These are phyloP conservation scores for Globisporangium sylvaticum DNA, from an alignment of 352 stramenopile genomes.

Conservation along the genomic window DNA sequence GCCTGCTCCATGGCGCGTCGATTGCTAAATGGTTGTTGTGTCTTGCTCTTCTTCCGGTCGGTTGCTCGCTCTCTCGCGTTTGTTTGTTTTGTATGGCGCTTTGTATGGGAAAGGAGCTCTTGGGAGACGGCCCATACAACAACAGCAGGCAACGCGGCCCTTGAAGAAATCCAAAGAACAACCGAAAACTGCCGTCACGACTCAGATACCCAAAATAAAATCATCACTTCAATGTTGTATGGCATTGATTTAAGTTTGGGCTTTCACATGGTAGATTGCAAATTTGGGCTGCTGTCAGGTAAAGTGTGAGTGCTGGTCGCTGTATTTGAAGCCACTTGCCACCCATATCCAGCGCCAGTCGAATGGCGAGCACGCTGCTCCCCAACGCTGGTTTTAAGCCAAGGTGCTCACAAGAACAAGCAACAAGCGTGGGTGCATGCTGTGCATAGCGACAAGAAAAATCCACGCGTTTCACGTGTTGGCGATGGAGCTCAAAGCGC, in stretches of 20 bases:
- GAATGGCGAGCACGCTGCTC: neutral
- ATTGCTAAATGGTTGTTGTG: slow-evolving; percentile 4
- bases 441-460: slow-evolving; percentile 5
- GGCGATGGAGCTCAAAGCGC: no score
- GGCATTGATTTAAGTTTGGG: neutral
- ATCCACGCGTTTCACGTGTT: neutral
- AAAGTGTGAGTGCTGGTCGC: slow-evolving; percentile 5
- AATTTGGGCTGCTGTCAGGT: neutral
- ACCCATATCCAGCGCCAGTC: neutral
- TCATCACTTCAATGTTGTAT: neutral
- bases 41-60: neutral
- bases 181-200: neutral
- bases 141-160: neutral
- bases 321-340: neutral
- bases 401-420: slow-evolving; percentile 4
- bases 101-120: neutral
- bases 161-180: slow-evolving; percentile 14
- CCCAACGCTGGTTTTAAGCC: neutral
- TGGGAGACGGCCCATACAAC: neutral
- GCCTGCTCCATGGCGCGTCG: slow-evolving; percentile 8
- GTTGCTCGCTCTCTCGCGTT: neutral
- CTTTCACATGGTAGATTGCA: neutral
- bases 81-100: neutral
- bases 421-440: neutral
- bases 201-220: slow-evolving; percentile 3